phyloP scores from a whole-genome alignment of 2,329 filamentous ascomycete genomes.

The Colletotrichum sp. region DNA sequence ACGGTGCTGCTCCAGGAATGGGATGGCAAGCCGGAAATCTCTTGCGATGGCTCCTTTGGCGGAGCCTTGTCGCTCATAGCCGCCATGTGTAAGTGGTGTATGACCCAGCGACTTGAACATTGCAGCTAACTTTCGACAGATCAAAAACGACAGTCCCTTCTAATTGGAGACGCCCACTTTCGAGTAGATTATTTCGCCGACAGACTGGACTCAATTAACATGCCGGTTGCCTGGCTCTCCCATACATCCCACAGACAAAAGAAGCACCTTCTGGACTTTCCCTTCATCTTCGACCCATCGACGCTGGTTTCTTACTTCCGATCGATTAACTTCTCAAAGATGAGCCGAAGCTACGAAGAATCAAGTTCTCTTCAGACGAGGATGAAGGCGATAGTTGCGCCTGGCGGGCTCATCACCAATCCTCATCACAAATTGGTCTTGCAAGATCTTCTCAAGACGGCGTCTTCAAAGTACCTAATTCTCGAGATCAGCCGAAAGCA shows the following conservation, averaged over 20 bases:
- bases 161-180: slow-evolving; percentile 73
- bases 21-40: slow-evolving; percentile 76
- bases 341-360: slow-evolving; percentile 81
- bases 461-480: slow-evolving; percentile 74
- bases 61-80: slow-evolving; percentile 78
- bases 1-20: slow-evolving; percentile 80
- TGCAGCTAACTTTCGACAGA: slow-evolving; percentile 45
- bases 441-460: slow-evolving; percentile 67
- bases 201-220: slow-evolving; percentile 74
- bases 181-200: slow-evolving; percentile 78
- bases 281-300: slow-evolving; percentile 78
- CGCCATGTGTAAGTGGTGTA: slow-evolving; percentile 68
- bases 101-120: not conserved
- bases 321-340: slow-evolving; percentile 83
- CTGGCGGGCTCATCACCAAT: slow-evolving; percentile 60
- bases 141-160: slow-evolving; percentile 65
- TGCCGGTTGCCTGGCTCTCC: slow-evolving; percentile 75
- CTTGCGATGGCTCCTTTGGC: slow-evolving; percentile 74
- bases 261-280: slow-evolving; percentile 79
- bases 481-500: slow-evolving; percentile 71
- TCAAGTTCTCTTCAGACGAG: slow-evolving; percentile 63
- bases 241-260: slow-evolving; percentile 66
- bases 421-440: slow-evolving; percentile 66
- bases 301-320: slow-evolving; percentile 85
- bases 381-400: slow-evolving; percentile 60